phyloP scores from a whole-genome alignment of 192 early-diverging fungal genomes.

The Entomortierella lignicola region DNA sequence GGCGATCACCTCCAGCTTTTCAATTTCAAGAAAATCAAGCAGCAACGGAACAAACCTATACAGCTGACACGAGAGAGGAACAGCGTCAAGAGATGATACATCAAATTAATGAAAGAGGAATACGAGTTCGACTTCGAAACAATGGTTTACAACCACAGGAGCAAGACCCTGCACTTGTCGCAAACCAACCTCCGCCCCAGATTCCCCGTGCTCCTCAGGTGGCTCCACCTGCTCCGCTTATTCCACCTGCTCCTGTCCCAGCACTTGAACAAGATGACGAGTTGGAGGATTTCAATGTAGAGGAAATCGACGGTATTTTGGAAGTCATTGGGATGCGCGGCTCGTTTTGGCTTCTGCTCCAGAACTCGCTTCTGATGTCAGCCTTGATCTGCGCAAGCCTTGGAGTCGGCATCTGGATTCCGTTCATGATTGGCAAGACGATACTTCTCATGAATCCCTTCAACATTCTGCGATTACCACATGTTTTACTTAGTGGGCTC shows the following conservation, averaged over 20 bases:
- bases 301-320: conserved; percentile 79
- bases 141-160: neutral
- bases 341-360: conserved; percentile 78
- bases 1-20: neutral
- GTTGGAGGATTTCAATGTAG: conserved; percentile 61
- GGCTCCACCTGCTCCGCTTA: neutral
- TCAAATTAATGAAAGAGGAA: conserved; percentile 31
- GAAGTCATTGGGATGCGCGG: conserved; percentile 95
- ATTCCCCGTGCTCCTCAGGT: neutral
- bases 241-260: conserved; percentile 7
- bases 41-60: neutral
- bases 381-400: conserved; percentile 84
- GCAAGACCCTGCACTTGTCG: neutral
- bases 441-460: conserved; percentile 53
- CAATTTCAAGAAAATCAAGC: neutral
- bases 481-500: conserved; percentile 24
- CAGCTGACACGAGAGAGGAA: neutral
- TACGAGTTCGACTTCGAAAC: conserved; percentile 1
- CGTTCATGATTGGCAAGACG: conserved; percentile 74
- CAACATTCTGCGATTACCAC: conserved; percentile 21
- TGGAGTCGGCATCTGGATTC: conserved; percentile 81
- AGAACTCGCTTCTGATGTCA: conserved; percentile 85
- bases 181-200: neutral
- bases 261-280: conserved; percentile 53
- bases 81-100: conserved; percentile 29